Conservation (phyloP, 164 flowering plant genomes). For the Nymphaea colorata region DNA sequence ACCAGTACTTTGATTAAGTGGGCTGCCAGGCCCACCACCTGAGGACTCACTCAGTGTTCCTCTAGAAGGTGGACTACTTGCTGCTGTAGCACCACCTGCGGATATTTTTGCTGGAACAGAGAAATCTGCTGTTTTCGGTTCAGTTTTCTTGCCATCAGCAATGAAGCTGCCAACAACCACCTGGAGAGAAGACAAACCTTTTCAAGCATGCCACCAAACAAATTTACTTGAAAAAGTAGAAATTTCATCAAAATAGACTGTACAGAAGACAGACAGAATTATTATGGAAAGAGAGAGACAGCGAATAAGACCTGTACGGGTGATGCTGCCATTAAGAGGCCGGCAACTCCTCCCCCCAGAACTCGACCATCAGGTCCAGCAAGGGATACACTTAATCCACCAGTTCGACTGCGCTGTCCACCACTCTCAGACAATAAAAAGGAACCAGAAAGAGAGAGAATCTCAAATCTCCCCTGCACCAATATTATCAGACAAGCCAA, state of each 20-base stretch:
- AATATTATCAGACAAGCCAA: neutral
- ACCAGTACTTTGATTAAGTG: conserved; percentile 51
- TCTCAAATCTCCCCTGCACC: conserved; percentile 80
- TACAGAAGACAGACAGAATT: too few relatives aligned
- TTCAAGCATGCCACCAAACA: neutral
- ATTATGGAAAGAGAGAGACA: neutral
- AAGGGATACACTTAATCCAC: conserved; percentile 72
- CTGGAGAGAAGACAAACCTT: conserved; percentile 21
- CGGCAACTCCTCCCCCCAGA: conserved; percentile 85
- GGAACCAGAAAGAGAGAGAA: conserved; percentile 81
- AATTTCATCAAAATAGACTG: too few relatives aligned
- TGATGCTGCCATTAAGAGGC: conserved; percentile 73
- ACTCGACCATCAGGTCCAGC: conserved; percentile 93
- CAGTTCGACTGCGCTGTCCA: conserved; percentile 72
- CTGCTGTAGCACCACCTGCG: conserved; percentile 26
- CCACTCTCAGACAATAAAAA: conserved; percentile 58
- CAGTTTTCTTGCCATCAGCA: conserved; percentile 39
- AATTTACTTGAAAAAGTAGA: too few relatives aligned
- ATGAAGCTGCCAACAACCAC: conserved; percentile 74
- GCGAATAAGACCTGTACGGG: conserved; percentile 62
- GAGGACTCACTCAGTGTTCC: conserved; percentile 82
- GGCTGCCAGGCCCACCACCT: conserved; percentile 68
- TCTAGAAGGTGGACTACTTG: conserved; percentile 58
- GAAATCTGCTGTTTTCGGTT: conserved; percentile 22
- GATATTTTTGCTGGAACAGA: conserved; percentile 21